phyloP scores from a whole-genome alignment of 352 stramenopile species.

The Globisporangium megalacanthum region DNA sequence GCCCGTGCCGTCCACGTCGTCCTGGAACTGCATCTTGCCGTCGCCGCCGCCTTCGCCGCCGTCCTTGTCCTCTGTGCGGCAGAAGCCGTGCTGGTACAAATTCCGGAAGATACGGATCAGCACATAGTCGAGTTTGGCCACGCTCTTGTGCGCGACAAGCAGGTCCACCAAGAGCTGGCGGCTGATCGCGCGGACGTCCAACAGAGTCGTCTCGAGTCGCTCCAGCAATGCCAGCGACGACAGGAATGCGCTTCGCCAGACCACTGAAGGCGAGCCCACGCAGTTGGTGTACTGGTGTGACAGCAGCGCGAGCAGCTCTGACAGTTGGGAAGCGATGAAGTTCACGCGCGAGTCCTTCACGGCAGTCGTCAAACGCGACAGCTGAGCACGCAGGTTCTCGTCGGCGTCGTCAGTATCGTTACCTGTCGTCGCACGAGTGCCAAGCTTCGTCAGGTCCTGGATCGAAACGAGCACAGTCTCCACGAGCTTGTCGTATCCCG shows the following conservation, averaged over 20 bases:
- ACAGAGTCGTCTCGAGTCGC: slow-evolving; percentile 48
- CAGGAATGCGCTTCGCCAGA: slow-evolving; percentile 30
- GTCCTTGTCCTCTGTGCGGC: slow-evolving; percentile 86
- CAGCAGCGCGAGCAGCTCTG: slow-evolving; percentile 38
- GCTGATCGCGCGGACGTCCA: slow-evolving; percentile 70
- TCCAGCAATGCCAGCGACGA: slow-evolving; percentile 51
- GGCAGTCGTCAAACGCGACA: slow-evolving; percentile 35
- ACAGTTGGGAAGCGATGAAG: slow-evolving; percentile 57
- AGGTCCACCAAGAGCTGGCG: slow-evolving; percentile 75
- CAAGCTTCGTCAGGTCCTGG: slow-evolving; percentile 66
- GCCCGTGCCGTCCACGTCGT: slow-evolving; percentile 98
- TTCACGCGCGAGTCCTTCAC: slow-evolving; percentile 75
- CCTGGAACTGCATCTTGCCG: slow-evolving; percentile 94
- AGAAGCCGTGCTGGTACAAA: slow-evolving; percentile 96
- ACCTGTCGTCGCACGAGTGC: slow-evolving; percentile 15
- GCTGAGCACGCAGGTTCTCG: slow-evolving; percentile 39
- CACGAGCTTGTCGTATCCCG: slow-evolving; percentile 63
- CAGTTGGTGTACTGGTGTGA: slow-evolving; percentile 41
- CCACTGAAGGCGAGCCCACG: slow-evolving; percentile 15
- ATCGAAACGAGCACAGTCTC: slow-evolving; percentile 76
- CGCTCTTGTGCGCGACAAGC: slow-evolving; percentile 84
- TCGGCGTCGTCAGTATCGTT: slow-evolving; percentile 18
- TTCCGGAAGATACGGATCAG: slow-evolving; percentile 95
- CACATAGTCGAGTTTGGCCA: slow-evolving; percentile 95
- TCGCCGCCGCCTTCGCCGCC: slow-evolving; percentile 81